Conservation (phyloP, 164 flowering plant species). For the Vitis vinifera region DNA sequence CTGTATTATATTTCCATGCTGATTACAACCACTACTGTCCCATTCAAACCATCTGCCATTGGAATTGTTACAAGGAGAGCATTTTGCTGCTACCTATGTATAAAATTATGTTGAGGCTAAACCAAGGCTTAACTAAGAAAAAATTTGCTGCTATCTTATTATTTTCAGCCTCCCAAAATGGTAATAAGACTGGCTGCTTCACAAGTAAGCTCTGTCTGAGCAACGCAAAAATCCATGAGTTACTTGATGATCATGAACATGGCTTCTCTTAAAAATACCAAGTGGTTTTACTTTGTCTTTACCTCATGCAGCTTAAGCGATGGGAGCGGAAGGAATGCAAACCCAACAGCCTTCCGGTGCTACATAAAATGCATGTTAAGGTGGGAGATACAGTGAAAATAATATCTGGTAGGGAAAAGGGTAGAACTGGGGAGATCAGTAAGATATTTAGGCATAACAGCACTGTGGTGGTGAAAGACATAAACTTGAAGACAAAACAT, state of each 20-base stretch:
- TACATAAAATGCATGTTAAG: constrained; percentile 94
- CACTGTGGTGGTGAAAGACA: constrained; percentile 74
- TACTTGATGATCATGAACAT: neutral
- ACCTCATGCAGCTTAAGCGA: constrained; percentile 62
- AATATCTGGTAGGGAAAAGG: constrained; percentile 85
- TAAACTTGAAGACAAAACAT: constrained; percentile 94
- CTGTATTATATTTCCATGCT: neutral
- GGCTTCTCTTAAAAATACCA: neutral
- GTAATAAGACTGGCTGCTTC: neutral
- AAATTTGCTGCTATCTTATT: neutral
- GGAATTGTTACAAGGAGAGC: neutral
- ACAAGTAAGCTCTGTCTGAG: neutral
- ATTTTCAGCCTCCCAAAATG: neutral
- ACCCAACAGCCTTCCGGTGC: constrained; percentile 85
- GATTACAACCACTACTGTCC: neutral
- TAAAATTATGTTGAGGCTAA: neutral
- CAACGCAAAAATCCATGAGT: too few relatives aligned
- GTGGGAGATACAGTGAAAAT: constrained; percentile 88
- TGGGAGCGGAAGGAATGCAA: constrained; percentile 96
- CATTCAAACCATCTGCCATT: neutral
- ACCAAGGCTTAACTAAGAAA: neutral
- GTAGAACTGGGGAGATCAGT: constrained; percentile 74
- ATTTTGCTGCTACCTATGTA: neutral
- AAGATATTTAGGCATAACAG: constrained; percentile 80
- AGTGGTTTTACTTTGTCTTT: neutral